Base-by-base conservation (phyloP, 805 yeast species). In the Candida xyloterini region DNA sequence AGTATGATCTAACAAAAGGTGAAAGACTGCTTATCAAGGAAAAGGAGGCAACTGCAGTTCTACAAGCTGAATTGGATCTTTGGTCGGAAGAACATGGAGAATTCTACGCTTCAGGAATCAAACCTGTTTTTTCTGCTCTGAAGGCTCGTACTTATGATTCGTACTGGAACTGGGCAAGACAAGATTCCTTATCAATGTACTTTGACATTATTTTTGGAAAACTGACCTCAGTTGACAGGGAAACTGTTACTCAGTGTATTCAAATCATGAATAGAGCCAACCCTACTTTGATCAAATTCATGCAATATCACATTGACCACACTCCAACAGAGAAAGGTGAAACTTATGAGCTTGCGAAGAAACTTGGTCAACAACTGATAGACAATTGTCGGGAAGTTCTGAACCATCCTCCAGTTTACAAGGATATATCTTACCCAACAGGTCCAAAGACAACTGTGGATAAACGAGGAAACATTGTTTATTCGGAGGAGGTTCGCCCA, bases 121-220 rank as follows among this genome's bases (percentile, higher is more conserved):
- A 81, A 51, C 96, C 98, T 29, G 79, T 83, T 4, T 93, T 93
- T 70, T 85, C 96, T 23, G 75, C 91, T 47, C 76, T 85, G 68
- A 93, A 93, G 73, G 95, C 97, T 21, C 85, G 99, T 72, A 81
- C 84, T 39, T 93, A 91, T 66, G 98, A 93, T 68, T 89, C 97
- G 15, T 89, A 90, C 68, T 93, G 99, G 99, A 95, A 95, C 68
- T 93, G 99, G 99, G 97, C 98, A 33, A 86, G 97, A 67, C 99
- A 93, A 73, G 96, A 93, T 63, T 85, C 93, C 46, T 71, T 93
- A 54, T 79, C 89, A 35, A 83, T 93, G 87, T 93, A 86, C 70
- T 93, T 78, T 62, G 97, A 93, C 67, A 89, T 93, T 57, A 89
- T 93, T 54, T 95, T 93, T 65, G 99, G 99, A 64, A 83, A 86